These are phyloP conservation scores for Hymenoscyphus infarciens DNA, from an alignment of 2,329 filamentous ascomycete genomes.

Conservation along the genomic window DNA sequence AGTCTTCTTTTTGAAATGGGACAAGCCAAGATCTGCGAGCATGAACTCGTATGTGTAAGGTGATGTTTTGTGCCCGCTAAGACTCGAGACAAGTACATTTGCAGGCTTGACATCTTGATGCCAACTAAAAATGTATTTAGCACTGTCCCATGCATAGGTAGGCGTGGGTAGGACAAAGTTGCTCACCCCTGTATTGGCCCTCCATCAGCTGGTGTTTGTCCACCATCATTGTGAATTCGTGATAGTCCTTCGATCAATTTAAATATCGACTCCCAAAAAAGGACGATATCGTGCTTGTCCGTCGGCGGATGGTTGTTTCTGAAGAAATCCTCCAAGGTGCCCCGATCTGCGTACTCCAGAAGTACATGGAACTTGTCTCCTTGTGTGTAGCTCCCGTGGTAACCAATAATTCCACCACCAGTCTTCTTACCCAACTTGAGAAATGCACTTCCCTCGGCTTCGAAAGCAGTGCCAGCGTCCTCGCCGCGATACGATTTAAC, in stretches of 20 bases:
- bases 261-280: constrained; percentile 27
- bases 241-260: constrained; percentile 1
- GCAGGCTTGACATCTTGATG: constrained; percentile 36
- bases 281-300: constrained; percentile 21
- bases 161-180: background rate
- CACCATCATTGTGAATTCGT: background rate
- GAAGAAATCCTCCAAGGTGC: constrained; percentile 33
- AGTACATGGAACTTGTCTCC: constrained; percentile 29
- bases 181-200: background rate
- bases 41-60: constrained; percentile 26
- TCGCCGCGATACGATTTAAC: background rate
- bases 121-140: constrained; percentile 22
- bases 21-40: constrained; percentile 31
- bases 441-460: constrained; percentile 26
- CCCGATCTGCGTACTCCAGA: constrained; percentile 34
- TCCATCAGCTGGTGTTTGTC: background rate
- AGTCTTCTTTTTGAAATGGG: constrained; percentile 13
- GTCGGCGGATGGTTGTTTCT: constrained; percentile 17
- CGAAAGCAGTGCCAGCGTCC: constrained; percentile 21
- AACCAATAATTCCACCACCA: constrained; percentile 22
- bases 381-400: constrained; percentile 23
- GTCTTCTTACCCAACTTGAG: constrained; percentile 6
- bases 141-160: constrained; percentile 8
- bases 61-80: constrained; percentile 13
- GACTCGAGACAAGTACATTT: constrained; percentile 29